A percentile compares a stretch with the other conserved stretches of the same genome.
Conservation (phyloP, 2,329 filamentous ascomycete species). For the Lachnellula hyalina region DNA sequence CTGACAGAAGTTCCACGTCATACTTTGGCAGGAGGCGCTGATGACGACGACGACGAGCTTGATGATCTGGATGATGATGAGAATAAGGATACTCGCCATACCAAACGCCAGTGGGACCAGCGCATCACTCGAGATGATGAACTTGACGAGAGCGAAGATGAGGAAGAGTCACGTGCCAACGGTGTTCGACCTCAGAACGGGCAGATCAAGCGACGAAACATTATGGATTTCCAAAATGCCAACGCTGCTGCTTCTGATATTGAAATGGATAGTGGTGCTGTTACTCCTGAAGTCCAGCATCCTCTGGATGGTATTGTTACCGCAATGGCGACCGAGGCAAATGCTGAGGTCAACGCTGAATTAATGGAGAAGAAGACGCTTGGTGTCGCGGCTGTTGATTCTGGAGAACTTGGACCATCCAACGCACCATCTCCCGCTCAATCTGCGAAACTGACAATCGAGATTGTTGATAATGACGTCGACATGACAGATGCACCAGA, state of each 20-base stretch:
- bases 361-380: slow-evolving; percentile 29
- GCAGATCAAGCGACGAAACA: slow-evolving; percentile 49
- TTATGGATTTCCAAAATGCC: slow-evolving; percentile 56
- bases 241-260: slow-evolving; percentile 44
- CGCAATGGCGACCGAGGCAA: slow-evolving; percentile 21
- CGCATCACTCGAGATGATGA: slow-evolving; percentile 72
- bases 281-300: slow-evolving; percentile 31
- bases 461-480: slow-evolving; percentile 29
- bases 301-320: slow-evolving; percentile 24
- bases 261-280: slow-evolving; percentile 46
- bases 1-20: slow-evolving; percentile 71
- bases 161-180: slow-evolving; percentile 69
- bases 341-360: slow-evolving; percentile 31
- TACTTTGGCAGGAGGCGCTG: slow-evolving; percentile 56
- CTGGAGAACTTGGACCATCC: slow-evolving; percentile 24
- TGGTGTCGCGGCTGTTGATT: slow-evolving; percentile 6
- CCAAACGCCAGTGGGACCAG: slow-evolving; percentile 77
- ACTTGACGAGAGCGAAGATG: slow-evolving; percentile 83
- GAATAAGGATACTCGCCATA: slow-evolving; percentile 77
- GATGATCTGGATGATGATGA: slow-evolving; percentile 76
- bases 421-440: slow-evolving; percentile 28
- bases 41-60: slow-evolving; percentile 61
- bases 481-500: slow-evolving; percentile 27
- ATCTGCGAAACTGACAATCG: slow-evolving; percentile 23
- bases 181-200: slow-evolving; percentile 52